Base-by-base conservation (phyloP, 257 asterid species). In the Perilla frutescens region DNA sequence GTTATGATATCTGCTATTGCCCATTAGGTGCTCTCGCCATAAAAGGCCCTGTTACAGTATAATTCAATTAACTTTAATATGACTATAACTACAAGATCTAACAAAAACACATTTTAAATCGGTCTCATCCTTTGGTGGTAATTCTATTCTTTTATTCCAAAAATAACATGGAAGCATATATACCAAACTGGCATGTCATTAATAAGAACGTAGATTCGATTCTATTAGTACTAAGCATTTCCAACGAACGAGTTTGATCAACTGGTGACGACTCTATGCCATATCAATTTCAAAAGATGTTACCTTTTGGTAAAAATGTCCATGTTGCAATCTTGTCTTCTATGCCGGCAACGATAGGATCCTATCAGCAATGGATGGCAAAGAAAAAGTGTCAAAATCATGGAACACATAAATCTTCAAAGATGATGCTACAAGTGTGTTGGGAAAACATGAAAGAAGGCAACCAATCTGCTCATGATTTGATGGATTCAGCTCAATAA, bases 261-360 rank as follows among this genome's bases (percentile, higher is more conserved):
- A 41, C 50, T 45, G 58, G 45, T 65, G 70, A 7, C 59, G 60
- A 50, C 15, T 69, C 55, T 20, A 50, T 65, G 20, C 8, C 62
- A 58, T 8, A 68, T 64, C 77, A 73, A 44, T 45, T 53, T 55
- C 26, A 7, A 51, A 48, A 66, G 3, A 47, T 12, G 66, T 68
- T 50, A 91, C 97, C 97, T 89, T 86, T 92, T 31, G 98, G 99
- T 75, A 95, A 85, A 79, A 95, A 95, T 65, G 98, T 84, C 99
- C 99, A 91, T 6, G 91, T 87, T 3, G 98, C 81, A 75, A 95
- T 95, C 89, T 95, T 95, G 58, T 95, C 99, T 87, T 95, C 98
- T 76, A 91, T 95, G 81, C 97, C 99, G 2, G 87, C 77, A 60
- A 95, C 88, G 15, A 95, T 90, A 68, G 98, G 93, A 85, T 95